Base-by-base conservation (phyloP, 2,329 filamentous ascomycete species). In the Epicoccum sorghinum region DNA sequence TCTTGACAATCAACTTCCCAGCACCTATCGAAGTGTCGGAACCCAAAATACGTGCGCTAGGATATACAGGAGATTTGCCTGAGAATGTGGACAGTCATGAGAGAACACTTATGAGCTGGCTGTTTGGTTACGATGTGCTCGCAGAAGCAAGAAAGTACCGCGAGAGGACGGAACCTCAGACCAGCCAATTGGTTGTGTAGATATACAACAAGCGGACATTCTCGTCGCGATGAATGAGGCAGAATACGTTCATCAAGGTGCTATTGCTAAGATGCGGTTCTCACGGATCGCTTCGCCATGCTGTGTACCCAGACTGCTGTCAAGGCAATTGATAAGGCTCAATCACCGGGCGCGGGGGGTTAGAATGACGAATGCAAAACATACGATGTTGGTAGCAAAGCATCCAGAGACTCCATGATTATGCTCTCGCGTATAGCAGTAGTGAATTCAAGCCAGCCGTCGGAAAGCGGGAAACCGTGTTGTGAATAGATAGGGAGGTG, bases 271-370 rank as follows among this genome's bases (percentile, higher is more conserved):
- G 44, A 8, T 24, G 18, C 30, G 39, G 22, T 50, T 10, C 33
- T 51, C 29, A 22, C 14, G 7, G 13, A 18, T 46, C 14, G 13
- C 25, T 37, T 47, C 36, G 24, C 14, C 8, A 24, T 25, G 38
- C 37, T 30, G 42, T 47, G 7, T 13, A 39, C 44, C 51, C 39
- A 53, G 51, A 9, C 39, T 30, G 30, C 18, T 4, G 9, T 32
- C 27, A 40, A 45, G 45, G 39, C 33, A 36, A 38, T 18, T 47
- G 44, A 48, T 40, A 52, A 47, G 37, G 35, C 43, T 38, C 50
- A 23, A 47, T 24, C n/a, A 14, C 44, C 33, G 33, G 22, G 24
- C 12, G 23, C n/a, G 13, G 10, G 5, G 32, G 32, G 10, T 18
- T 9, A 40, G 37, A 14, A n/a, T 29, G 41, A 27, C 18, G 12